Conservation (phyloP, 176 grass and related monocot species). For the Eragrostis nindensis region DNA sequence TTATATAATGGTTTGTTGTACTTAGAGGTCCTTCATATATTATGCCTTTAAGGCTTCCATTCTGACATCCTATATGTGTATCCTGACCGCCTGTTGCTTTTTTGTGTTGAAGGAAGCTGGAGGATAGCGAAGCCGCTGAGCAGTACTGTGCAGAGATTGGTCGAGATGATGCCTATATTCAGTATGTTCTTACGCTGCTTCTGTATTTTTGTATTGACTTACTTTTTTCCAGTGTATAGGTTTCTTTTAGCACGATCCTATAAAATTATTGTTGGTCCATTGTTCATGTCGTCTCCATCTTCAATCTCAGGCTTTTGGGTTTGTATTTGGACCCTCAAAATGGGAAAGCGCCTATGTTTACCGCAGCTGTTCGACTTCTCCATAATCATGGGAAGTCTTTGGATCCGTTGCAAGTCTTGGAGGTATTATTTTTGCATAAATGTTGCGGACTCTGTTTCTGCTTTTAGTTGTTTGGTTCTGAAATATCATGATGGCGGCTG, state of each 20-base stretch:
- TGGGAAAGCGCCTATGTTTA: constrained; percentile 95
- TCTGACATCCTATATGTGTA: neutral
- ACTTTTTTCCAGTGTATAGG: neutral
- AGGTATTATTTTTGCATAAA: constrained; percentile 62
- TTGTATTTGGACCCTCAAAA: constrained; percentile 98
- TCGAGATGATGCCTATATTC: constrained; percentile 98
- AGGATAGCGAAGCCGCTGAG: constrained; percentile 95
- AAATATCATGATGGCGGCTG: neutral
- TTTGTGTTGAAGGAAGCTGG: constrained; percentile 77
- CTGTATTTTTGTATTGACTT: constrained; percentile 28
- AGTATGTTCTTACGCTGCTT: constrained; percentile 62
- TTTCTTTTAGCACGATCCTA: constrained; percentile 5
- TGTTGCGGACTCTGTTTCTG: neutral
- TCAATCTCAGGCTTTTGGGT: constrained; percentile 71
- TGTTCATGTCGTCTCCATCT: constrained; percentile 32
- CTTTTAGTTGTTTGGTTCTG: neutral
- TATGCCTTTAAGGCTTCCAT: neutral
- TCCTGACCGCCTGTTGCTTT: constrained; percentile 31
- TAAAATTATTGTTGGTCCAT: constrained; percentile 16
- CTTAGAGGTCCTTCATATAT: neutral
- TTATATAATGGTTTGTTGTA: constrained; percentile 34
- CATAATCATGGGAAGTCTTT: constrained; percentile 97
- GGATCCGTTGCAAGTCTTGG: constrained; percentile 94
- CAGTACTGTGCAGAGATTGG: constrained; percentile 98
- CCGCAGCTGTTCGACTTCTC: constrained; percentile 88